Conservation (phyloP, 169 alveolate species). For the Babesia gibsoni region DNA sequence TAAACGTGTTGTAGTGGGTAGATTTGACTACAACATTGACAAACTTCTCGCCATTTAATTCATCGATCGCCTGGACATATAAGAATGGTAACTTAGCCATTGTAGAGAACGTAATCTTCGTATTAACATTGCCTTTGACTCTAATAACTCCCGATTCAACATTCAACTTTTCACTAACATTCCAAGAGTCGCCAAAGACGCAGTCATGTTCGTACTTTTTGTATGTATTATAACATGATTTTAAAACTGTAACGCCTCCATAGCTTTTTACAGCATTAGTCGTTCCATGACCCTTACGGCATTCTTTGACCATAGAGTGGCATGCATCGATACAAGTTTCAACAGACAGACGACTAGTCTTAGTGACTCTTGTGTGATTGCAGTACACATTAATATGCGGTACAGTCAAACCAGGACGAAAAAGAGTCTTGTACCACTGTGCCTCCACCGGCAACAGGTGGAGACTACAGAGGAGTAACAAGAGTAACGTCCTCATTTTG, state of each 20-base stretch:
- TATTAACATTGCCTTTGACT: no score
- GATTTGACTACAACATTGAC: not conserved
- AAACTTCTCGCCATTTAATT: not conserved
- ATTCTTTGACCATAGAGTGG: not conserved
- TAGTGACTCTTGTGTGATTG: not conserved
- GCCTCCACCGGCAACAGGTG: no score
- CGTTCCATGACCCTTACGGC: not conserved
- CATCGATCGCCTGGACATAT: not conserved
- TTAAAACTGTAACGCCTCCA: not conserved
- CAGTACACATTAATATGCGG: constrained; percentile 6
- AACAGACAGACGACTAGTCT: not conserved
- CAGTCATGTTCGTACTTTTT: not conserved
- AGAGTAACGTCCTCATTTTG: not conserved
- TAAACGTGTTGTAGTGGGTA: no score
- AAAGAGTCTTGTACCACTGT: not conserved
- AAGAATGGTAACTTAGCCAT: no score
- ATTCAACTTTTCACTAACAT: no score
- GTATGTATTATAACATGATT: not conserved
- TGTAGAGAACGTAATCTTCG: no score
- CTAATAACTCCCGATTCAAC: no score
- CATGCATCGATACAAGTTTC: not conserved
- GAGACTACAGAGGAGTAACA: not conserved
- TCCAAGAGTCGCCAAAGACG: no score
- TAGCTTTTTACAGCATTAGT: not conserved
- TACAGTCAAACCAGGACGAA: not conserved